Evolutionary conservation across 2,329 filamentous ascomycete species (phyloP), one percentile per base, ranked within the genome.

Genomic region (Plenodomus biglobosus): DNA sequence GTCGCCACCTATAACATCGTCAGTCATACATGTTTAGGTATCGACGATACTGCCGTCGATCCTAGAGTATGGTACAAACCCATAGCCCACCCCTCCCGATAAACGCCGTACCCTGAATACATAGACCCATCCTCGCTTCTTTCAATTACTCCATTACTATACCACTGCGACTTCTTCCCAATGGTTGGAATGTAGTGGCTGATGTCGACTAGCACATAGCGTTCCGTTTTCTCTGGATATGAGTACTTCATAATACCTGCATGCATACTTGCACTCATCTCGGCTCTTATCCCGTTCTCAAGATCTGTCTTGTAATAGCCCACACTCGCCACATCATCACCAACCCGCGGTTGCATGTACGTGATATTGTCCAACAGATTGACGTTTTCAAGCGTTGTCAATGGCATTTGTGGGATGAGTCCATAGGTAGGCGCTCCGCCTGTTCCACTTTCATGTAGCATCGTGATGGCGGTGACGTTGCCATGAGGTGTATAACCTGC

Each of bases 361-460:
- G 73, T 75, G 3, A 53, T 56, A 41, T 75, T 74, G 39, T 75
- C 70, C 7, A 75, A 53, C 5, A 75, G 42, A 44, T 73, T 71
- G 13, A 75, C 70, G 0, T 60, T 58, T 3, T 57, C 61, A 11
- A 64, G 59, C 0, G 52, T 85, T 77, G 19, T 77, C 56, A 57
- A 66, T 57, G 52, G 76, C 76, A 68, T 85, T 45, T 74, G 78
- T 0, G 76, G 77, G 19, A 84, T 80, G 1, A 86, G 82, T 3
- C 85, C 85, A 51, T 88, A 88, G 65, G 87, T 88, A 1, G 85
- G 84, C 1, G 83, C 83, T 1, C 85, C 85, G 7, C 85, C 85
- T 0, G 85, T 88, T 2, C 69, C 69, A 27, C 60, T 64, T 21
- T 66, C 69, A 44, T 72, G 69, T 50, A 70, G 62, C 64, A 72